A percentile compares a stretch with the other conserved stretches of the same genome.
These are phyloP conservation scores for Pestalotiopsis sp. DNA, from an alignment of 2,329 filamentous ascomycete genomes.

Conservation along the genomic window DNA sequence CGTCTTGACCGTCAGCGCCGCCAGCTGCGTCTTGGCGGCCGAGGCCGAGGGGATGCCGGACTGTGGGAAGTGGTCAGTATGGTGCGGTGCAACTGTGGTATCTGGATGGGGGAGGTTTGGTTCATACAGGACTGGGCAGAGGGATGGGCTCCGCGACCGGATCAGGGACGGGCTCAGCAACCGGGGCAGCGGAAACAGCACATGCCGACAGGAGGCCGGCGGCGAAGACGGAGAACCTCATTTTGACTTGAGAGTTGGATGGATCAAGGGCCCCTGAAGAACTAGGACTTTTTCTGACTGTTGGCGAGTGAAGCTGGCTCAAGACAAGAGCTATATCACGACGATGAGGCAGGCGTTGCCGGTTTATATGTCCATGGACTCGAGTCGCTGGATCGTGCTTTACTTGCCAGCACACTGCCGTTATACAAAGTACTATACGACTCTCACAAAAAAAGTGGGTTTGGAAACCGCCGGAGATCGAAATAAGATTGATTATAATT, in stretches of 20 bases:
- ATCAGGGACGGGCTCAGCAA: constrained; percentile 3
- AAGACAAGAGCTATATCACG: not conserved
- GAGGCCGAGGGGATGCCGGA: constrained; percentile 66
- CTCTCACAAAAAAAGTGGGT: not conserved
- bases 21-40: constrained; percentile 60
- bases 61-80: constrained; percentile 25
- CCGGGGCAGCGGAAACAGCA: constrained; percentile 25
- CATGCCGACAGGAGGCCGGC: constrained; percentile 26
- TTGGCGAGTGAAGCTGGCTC: not conserved
- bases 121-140: constrained; percentile 27
- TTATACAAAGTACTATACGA: not conserved
- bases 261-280: not conserved
- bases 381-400: no score
- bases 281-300: not conserved
- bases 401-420: no score
- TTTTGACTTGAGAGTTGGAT: constrained; percentile 14
- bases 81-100: no score
- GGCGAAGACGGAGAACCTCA: constrained; percentile 27
- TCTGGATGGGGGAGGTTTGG: no score
- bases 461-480: constrained; percentile 13
- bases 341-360: not conserved
- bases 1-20: constrained; percentile 58
- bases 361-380: not conserved
- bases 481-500: not conserved
- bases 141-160: constrained; percentile 10